These are phyloP conservation scores for Plasmodium adleri DNA, from an alignment of 169 alveolate genomes.

Conservation along the genomic window DNA sequence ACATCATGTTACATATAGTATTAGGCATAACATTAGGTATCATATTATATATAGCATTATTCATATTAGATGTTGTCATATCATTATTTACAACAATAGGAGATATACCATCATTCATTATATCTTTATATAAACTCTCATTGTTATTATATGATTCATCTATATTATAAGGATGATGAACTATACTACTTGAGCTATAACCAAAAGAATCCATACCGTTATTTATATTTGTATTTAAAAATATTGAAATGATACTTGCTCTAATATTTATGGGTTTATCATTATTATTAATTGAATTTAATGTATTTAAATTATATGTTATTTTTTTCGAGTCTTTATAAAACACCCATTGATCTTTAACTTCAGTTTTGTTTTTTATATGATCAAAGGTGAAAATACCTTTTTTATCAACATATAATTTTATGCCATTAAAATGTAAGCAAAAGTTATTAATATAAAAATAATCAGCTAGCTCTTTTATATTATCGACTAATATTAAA, in stretches of 20 bases:
- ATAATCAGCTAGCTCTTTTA: conserved; percentile 46
- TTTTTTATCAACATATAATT: conserved; percentile 34
- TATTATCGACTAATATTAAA: conserved; percentile 25
- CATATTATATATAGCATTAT: neutral
- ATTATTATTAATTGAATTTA: conserved; percentile 4
- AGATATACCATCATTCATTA: neutral
- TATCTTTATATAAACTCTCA: neutral
- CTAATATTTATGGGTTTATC: conserved; percentile 8
- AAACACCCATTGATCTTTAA: conserved; percentile 6
- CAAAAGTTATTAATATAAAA: conserved; percentile 40
- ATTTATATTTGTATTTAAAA: neutral
- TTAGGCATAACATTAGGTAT: neutral
- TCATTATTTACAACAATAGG: neutral
- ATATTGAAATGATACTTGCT: conserved; percentile 37
- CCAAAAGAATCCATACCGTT: neutral
- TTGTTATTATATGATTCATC: neutral
- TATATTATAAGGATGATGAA: neutral
- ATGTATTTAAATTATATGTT: conserved; percentile 19
- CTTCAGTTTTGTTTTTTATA: neutral
- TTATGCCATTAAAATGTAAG: conserved; percentile 9
- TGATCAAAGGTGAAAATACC: neutral
- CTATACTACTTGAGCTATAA: neutral
- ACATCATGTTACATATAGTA: neutral
- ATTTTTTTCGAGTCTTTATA: conserved; percentile 23
- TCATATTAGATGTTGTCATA: neutral